Evolutionary conservation across 2,329 filamentous ascomycete genomes (phyloP).

Genomic region (Atkinsonella texensis): DNA sequence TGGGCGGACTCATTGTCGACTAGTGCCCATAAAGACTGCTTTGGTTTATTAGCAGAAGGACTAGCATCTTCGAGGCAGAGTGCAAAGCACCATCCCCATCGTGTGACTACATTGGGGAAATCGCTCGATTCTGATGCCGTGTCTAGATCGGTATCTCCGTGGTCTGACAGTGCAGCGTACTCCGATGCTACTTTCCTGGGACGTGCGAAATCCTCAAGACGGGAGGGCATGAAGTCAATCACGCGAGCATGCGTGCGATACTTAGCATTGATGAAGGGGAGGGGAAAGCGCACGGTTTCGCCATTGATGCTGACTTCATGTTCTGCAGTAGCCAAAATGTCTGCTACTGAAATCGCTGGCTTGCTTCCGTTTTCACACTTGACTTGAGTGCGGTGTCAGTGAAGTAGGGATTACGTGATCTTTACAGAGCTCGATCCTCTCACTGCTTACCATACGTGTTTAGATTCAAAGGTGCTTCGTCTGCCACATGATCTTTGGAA

Average conservation of each 20-base stretch:
- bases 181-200: constrained; percentile 30
- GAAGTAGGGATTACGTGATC: no score
- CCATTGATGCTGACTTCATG: constrained; percentile 32
- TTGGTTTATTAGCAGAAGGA: constrained; percentile 15
- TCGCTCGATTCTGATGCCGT: constrained; percentile 12
- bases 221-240: constrained; percentile 64
- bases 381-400: constrained; percentile 19
- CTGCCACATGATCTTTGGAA: constrained; percentile 12
- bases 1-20: constrained; percentile 48
- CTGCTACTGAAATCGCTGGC: constrained; percentile 21
- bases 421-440: neutral
- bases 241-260: constrained; percentile 64
- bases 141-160: constrained; percentile 15
- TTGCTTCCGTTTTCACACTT: constrained; percentile 32
- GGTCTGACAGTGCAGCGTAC: constrained; percentile 37
- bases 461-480: constrained; percentile 13
- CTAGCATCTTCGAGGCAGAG: constrained; percentile 59
- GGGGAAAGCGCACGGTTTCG: constrained; percentile 20
- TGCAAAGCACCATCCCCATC: constrained; percentile 78
- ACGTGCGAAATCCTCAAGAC: constrained; percentile 58
- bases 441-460: constrained; percentile 19
- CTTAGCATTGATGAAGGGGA: constrained; percentile 65
- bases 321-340: constrained; percentile 26
- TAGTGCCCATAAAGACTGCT: constrained; percentile 49
- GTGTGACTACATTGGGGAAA: constrained; percentile 10